Conservation (phyloP, 768 basidiomycete genomes). For the Auriscalpium orientale region DNA sequence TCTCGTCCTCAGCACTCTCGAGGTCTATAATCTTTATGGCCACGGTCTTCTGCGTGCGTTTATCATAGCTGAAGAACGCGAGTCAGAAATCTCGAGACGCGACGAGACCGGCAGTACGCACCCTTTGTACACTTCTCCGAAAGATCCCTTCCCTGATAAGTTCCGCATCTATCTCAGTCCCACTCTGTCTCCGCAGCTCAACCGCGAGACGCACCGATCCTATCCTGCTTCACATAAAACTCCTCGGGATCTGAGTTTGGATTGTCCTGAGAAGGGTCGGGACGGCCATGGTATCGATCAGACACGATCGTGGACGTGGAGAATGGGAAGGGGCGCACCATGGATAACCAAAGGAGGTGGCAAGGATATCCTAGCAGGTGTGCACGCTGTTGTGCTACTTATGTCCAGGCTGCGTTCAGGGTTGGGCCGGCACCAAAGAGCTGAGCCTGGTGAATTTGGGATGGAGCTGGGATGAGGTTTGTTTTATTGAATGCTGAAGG, state of each 20-base stretch:
- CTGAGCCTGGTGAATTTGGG: too few species aligned
- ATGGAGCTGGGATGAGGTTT: too few species aligned
- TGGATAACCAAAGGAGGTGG: not conserved
- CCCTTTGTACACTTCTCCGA: slow-evolving; percentile 99
- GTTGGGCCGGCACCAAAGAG: too few species aligned
- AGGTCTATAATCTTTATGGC: slow-evolving; percentile 99
- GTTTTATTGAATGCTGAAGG: too few species aligned
- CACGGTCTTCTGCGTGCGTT: slow-evolving; percentile 91
- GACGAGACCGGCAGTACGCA: slow-evolving; percentile 27
- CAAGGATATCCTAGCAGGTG: too few species aligned
- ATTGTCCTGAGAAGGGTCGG: slow-evolving; percentile 40
- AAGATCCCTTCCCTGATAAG: slow-evolving; percentile 85
- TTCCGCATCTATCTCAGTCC: too few species aligned
- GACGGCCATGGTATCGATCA: not conserved
- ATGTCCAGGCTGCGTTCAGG: too few species aligned
- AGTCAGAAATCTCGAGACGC: slow-evolving; percentile 7
- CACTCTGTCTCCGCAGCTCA: too few species aligned
- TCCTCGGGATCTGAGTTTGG: slow-evolving; percentile 88
- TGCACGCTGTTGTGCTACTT: too few species aligned
- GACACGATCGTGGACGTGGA: not conserved
- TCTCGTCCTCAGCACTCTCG: slow-evolving; percentile 98
- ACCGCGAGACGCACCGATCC: slow-evolving; percentile 63
- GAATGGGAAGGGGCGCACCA: not conserved
- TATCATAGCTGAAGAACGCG: slow-evolving; percentile 65
- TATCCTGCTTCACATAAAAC: slow-evolving; percentile 93